Base-by-base conservation (phyloP, 192 early-diverging fungal genomes). In the Backusella mclennaniae region DNA sequence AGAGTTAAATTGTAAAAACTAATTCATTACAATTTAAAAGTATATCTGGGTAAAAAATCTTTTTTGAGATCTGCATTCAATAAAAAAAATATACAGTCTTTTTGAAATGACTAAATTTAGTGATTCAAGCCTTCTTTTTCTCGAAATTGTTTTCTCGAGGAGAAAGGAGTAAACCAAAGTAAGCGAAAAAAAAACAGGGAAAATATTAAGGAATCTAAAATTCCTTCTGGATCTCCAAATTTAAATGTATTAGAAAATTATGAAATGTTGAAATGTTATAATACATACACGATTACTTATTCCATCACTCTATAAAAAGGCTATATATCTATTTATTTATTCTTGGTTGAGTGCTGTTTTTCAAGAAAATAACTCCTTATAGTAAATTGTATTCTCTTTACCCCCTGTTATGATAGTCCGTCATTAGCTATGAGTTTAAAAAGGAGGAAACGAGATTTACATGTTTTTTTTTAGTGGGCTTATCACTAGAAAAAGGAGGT, bases 401-500 rank as follows among this genome's bases (percentile, higher is more conserved):
- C 56, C 56, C 21, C 56, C 8, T 59, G 23, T 26, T 59, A 59
- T 59, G 23, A 23, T 59, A 59, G 56, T 59, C 26, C 29, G 56
- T 59, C 56, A 59, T 26, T 59, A 26, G 9, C 23, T 23, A 59
- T 59, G 56, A 14, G 23, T 26, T 59, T 59, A 59, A 26, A 59
- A 59, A 59, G 56, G 56, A 59, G 56, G 56, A 59, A 59, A 59
- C 56, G 23, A 59, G 56, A 26, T 59, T 59, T 59, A 11, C 23
- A 59, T 59, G 56, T 59, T 59, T 59, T 56, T 56, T 59, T 56
- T 59, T 56, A 59, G 56, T 59, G 23, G 56, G 56, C 23, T 59
- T 59, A 59, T 59, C 56, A 59, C 11, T 23, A 29, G 21, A 59
- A 59, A 59, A 59, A 26, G 56, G 56, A 59, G 56, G 56, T 59